Evolutionary conservation across 2,329 filamentous ascomycete species (phyloP), one percentile per base, ranked within the genome.

Genomic region (Neofusicoccum ribis): DNA sequence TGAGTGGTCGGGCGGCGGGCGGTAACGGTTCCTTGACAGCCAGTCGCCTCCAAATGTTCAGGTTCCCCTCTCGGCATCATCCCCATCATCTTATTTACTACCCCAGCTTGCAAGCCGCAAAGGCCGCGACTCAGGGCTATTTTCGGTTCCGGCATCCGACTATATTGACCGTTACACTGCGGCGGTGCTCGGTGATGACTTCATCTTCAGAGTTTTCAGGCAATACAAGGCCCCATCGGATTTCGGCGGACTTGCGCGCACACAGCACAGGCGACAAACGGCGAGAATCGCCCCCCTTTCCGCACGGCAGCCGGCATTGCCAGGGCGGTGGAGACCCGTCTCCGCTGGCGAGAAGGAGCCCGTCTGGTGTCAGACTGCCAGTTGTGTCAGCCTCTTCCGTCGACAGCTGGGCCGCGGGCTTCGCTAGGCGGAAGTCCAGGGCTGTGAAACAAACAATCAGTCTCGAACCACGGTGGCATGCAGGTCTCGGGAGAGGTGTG

Each of bases 391-490:
- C 41, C 41, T 47, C 43, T 14, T 34, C 17, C 17, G 11, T n/a
- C 20, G 31, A 31, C 58, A 23, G n/a, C 11, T 20, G 5, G 36
- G n/a, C 7, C 27, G 58, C 58, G 34, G 31, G 9, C 43, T 8
- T 9, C 20, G 34, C 34, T 39, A 39, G 11, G 6, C 46, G n/a
- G 44, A 27, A 43, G 11, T 44, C 17, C 27, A 12, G 27, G 41
- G 39, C 17, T n/a, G 36, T 52, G 49, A 64, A 54, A 52, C 61
- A 43, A 46, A 64, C 50, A 56, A 54, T 56, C 43, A 47, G 39
- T 56, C 37, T 56, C 61, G 39, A 37, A 64, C 61, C 39, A 64
- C 41, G 17, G 43, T 47, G 61, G 37, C 39, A 41, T 56, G 61
- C 61, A 46, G 43, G 61, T 39, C 41, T 39, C 3, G 51, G 27